These are phyloP conservation scores for Fusarium hostae DNA, from an alignment of 2,329 filamentous ascomycete genomes.

Conservation along the genomic window DNA sequence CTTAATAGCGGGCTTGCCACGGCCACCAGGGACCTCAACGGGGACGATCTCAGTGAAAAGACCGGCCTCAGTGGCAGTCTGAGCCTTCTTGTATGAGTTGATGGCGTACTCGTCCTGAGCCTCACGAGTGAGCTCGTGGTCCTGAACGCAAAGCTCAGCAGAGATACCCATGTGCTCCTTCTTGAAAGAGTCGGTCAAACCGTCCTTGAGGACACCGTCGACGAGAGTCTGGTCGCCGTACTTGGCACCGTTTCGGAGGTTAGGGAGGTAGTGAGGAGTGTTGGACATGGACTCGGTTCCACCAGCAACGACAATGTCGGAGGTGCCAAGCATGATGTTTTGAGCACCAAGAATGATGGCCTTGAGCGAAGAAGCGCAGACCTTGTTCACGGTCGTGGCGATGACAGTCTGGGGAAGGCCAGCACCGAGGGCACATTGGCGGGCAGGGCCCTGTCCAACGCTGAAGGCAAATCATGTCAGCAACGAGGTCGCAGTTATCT, in stretches of 20 bases:
- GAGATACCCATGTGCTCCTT: constrained; percentile 97
- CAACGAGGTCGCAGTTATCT: neutral
- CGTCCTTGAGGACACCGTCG: constrained; percentile 94
- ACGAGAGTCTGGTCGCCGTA: constrained; percentile 91
- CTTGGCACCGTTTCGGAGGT: constrained; percentile 86
- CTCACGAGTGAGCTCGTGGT: constrained; percentile 84
- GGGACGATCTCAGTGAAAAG: constrained; percentile 91
- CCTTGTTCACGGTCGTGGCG: constrained; percentile 97
- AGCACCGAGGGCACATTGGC: constrained; percentile 91
- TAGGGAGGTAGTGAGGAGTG: constrained; percentile 92
- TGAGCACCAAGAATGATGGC: constrained; percentile 94
- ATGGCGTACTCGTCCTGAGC: constrained; percentile 97
- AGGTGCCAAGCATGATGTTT: constrained; percentile 97
- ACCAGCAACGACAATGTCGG: constrained; percentile 90
- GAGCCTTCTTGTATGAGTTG: constrained; percentile 91
- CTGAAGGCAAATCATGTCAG: constrained; percentile 57
- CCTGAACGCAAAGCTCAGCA: constrained; percentile 89
- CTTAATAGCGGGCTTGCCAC: constrained; percentile 86
- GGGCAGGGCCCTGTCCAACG: constrained; percentile 94
- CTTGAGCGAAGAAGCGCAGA: constrained; percentile 95
- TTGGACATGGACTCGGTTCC: constrained; percentile 99
- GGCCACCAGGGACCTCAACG: constrained; percentile 85
- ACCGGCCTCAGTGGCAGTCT: constrained; percentile 83
- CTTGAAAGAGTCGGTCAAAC: constrained; percentile 93
- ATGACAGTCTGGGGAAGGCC: constrained; percentile 83